Evolutionary conservation across 1,284 basidiomycete species (phyloP).

Genomic region (Fomitopsis palustris): DNA sequence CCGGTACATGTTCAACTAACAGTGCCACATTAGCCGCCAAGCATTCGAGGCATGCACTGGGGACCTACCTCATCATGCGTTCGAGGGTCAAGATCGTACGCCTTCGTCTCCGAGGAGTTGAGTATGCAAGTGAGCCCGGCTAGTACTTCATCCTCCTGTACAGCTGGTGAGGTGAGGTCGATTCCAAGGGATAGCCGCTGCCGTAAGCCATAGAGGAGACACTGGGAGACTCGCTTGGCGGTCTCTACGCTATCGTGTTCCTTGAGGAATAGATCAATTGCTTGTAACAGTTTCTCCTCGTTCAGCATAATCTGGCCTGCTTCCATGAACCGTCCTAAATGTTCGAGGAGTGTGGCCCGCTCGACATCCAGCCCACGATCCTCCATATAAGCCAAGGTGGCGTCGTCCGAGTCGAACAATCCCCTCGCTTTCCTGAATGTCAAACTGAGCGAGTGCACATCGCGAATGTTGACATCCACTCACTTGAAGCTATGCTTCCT

Average conservation of each 20-base stretch:
- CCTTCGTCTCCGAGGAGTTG: background rate
- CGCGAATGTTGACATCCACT: constrained; percentile 17
- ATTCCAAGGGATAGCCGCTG: constrained; percentile 23
- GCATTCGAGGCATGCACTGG: background rate
- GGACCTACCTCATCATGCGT: constrained; percentile 17
- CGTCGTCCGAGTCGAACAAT: constrained; percentile 50
- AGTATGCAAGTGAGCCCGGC: constrained; percentile 10
- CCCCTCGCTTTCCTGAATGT: constrained; percentile 37
- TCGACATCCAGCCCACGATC: constrained; percentile 51
- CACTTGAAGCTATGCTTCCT: constrained; percentile 42
- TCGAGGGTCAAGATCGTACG: background rate
- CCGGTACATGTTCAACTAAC: constrained; percentile 37
- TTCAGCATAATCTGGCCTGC: constrained; percentile 54
- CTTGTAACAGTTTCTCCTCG: constrained; percentile 48
- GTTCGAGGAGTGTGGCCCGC: constrained; percentile 46
- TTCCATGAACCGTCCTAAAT: constrained; percentile 40
- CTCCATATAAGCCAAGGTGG: constrained; percentile 55
- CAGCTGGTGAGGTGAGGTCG: constrained; percentile 2
- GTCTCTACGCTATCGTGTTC: constrained; percentile 22
- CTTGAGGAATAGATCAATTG: constrained; percentile 42
- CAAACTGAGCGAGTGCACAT: background rate
- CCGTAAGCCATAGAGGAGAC: constrained; percentile 27
- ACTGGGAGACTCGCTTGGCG: constrained; percentile 14
- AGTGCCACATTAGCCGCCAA: background rate
- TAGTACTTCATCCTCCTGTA: constrained; percentile 5